Percentiles rank a stretch among this genome's conserved stretches.
Conservation (phyloP, 106 monocot species). For the Acorus gramineus region DNA sequence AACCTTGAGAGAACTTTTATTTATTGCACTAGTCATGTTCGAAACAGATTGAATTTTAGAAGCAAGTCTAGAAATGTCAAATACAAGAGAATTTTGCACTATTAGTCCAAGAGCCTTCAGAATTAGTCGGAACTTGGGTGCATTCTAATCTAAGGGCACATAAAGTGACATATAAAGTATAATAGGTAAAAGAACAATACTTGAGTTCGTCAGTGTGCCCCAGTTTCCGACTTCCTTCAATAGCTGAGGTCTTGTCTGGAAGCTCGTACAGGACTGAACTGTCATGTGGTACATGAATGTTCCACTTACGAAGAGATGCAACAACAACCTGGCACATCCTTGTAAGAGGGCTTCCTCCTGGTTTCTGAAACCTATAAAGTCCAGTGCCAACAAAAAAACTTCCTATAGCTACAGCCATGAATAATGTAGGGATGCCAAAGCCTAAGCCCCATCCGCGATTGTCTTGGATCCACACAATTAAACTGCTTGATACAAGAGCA, state of each 20-base stretch:
- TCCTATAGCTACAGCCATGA: constrained; percentile 72
- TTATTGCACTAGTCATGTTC: too few species aligned
- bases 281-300: constrained; percentile 41
- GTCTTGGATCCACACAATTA: constrained; percentile 89
- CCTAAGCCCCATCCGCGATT: constrained; percentile 91
- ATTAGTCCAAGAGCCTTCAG: too few species aligned
- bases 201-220: constrained; percentile 68
- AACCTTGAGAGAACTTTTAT: too few species aligned
- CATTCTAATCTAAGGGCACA: too few species aligned
- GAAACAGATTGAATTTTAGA: too few species aligned
- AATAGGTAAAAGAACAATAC: constrained; percentile 12
- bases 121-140: too few species aligned
- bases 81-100: too few species aligned
- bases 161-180: too few species aligned
- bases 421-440: constrained; percentile 91
- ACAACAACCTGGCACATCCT: constrained; percentile 82
- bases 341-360: constrained; percentile 78
- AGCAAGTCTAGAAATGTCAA: too few species aligned
- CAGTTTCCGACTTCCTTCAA: constrained; percentile 81
- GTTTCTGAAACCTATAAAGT: constrained; percentile 74
- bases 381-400: constrained; percentile 55
- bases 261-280: constrained; percentile 62
- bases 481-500: constrained; percentile 71
- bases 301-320: constrained; percentile 65
- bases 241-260: constrained; percentile 55